Evolutionary conservation across 345 rosid species (phyloP), one percentile per base, ranked within the genome.

Genomic region (Aegle marmelos): DNA sequence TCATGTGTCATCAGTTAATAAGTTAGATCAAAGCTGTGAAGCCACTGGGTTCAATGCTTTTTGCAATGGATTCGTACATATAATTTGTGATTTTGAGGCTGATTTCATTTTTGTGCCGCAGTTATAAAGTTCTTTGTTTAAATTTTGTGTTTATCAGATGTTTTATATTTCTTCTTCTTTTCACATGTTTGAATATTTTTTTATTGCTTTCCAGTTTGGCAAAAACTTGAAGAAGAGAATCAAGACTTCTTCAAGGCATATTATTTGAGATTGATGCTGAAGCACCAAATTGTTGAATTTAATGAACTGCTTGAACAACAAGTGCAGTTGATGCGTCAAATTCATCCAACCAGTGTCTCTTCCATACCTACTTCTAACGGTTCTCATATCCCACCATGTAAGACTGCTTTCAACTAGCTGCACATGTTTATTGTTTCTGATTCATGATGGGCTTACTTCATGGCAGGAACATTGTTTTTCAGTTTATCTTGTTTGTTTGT

Each of bases 221-320:
- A 97, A 91, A 94, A 94, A 90, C 99, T 97, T 81, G 98, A 97
- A 84, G 98, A 94, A 86, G 97, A 94, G 85, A 97, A 97, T 82
- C 86, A 84, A 30, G 98, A 94, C 9, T 97, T 97, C 84, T 97
- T 97, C 83, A 86, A 88, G 78, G 98, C 98, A 58, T 97, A 97
- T 85, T 89, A 93, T 83, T 85, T 97, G 72, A 97, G 98, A 82
- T 86, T 97, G 74, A 90, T 78, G 89, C 92, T 94, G 76, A 97
- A 97, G 88, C 92, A 89, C 77, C 99, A 97, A 86, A 94, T 97
- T 60, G 59, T 81, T 82, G 98, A 94, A 84, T 97, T 94, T 84
- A 97, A 97, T 86, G 90, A 90, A 89, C 87, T 97, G 73, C 98
- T 97, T 83, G 98, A 89, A 85, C 92, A 92, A 78, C 99, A 97